Percentiles rank a stretch among this genome's conserved stretches.
These are phyloP conservation scores for Protoeuglena noctilucae DNA, from an alignment of 139 green algal genomes.

Conservation along the genomic window DNA sequence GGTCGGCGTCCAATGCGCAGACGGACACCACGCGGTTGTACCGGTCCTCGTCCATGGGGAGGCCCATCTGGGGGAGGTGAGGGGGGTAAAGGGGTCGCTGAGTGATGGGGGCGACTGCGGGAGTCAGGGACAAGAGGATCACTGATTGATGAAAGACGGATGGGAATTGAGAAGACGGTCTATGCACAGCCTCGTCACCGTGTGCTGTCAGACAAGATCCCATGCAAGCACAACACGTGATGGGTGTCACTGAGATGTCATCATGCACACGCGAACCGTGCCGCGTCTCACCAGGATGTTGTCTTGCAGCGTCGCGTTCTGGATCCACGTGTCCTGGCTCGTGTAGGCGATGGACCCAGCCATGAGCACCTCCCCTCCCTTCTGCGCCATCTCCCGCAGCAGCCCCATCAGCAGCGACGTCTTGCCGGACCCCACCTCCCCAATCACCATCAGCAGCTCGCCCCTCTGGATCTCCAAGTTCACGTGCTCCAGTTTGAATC, in stretches of 20 bases:
- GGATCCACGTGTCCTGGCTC: conserved; percentile 8
- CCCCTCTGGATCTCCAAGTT: conserved; percentile 23
- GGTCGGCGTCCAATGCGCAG: conserved; percentile 45
- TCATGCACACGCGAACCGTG: too few relatives aligned
- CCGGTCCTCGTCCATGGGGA: conserved; percentile 21
- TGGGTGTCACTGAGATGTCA: too few relatives aligned
- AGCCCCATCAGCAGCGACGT: conserved; percentile 50
- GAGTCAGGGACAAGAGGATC: too few relatives aligned
- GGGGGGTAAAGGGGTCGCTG: too few relatives aligned
- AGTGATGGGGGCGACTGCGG: too few relatives aligned
- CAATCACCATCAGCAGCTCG: conserved; percentile 50
- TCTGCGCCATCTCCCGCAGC: conserved; percentile 56
- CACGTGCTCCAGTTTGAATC: conserved; percentile 28
- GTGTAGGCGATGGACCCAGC: conserved; percentile 2
- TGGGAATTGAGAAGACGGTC: too few relatives aligned
- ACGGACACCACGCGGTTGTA: conserved; percentile 22
- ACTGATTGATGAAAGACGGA: too few relatives aligned
- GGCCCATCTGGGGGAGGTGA: too few relatives aligned
- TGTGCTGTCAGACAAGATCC: conserved; percentile 1
- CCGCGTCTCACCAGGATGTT: too few relatives aligned
- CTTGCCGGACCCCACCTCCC: conserved; percentile 51
- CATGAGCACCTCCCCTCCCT: not conserved
- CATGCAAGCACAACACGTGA: too few relatives aligned
- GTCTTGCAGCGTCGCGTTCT: conserved; percentile 6
- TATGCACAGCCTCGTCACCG: too few relatives aligned